Evolutionary conservation across 257 asterid genomes (phyloP).

Genomic region (Linaria vulgaris): DNA sequence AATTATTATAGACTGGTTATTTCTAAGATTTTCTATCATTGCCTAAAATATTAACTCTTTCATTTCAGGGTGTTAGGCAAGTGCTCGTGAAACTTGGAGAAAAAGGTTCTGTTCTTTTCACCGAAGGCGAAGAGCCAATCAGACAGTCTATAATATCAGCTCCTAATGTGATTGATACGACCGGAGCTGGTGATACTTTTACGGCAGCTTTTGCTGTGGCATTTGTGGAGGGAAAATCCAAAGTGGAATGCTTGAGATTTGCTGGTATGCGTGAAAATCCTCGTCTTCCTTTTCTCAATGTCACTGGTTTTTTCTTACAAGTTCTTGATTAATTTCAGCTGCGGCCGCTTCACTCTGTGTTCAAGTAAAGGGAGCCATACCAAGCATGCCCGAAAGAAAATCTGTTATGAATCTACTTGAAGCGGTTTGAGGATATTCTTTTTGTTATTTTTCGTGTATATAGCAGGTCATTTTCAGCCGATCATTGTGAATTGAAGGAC

Average conservation of each 20-base stretch:
- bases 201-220: conserved; percentile 96
- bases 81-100: conserved; percentile 91
- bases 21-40: not conserved
- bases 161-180: conserved; percentile 78
- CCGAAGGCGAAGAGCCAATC: conserved; percentile 74
- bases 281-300: not conserved
- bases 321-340: conserved; percentile 47
- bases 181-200: conserved; percentile 98
- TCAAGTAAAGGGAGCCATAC: conserved; percentile 98
- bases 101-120: conserved; percentile 80
- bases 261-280: conserved; percentile 54
- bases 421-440: conserved; percentile 40
- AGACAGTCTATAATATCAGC: conserved; percentile 73
- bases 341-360: conserved; percentile 97
- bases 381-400: conserved; percentile 87
- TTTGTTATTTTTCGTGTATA: conserved; percentile 22
- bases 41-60: not conserved
- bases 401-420: conserved; percentile 74
- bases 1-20: not conserved
- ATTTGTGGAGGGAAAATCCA: conserved; percentile 82
- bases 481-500: not conserved
- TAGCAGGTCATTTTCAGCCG: conserved; percentile 34
- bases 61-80: conserved; percentile 81
- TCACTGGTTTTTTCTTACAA: conserved; percentile 21
- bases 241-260: conserved; percentile 68